Evolutionary conservation across 2,329 filamentous ascomycete species (phyloP).

Genomic region (Ascochyta lentis): DNA sequence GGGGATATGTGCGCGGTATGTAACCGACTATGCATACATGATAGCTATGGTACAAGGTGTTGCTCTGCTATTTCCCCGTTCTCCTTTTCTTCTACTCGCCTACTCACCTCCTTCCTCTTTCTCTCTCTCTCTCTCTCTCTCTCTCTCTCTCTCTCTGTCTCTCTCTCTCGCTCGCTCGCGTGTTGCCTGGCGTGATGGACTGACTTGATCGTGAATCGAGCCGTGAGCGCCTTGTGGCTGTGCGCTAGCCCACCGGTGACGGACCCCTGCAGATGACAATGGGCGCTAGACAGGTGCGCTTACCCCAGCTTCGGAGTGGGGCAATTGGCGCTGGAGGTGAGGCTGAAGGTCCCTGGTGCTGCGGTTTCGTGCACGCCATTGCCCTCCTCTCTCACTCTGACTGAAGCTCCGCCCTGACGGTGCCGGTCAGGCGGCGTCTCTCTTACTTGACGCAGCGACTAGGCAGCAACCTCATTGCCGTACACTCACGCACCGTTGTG

Average conservation of each 20-base stretch:
- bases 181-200: background rate
- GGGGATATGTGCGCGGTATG: background rate
- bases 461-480: background rate
- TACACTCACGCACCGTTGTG: too few relatives aligned
- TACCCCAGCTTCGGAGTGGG: slow-evolving; percentile 14
- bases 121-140: too few relatives aligned
- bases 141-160: too few relatives aligned
- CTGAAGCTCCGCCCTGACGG: background rate
- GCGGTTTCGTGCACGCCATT: background rate
- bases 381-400: background rate
- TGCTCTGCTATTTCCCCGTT: background rate
- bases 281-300: slow-evolving; percentile 4
- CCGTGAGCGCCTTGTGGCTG: too few relatives aligned
- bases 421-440: background rate
- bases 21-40: background rate
- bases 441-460: background rate
- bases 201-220: background rate
- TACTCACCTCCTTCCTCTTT: too few relatives aligned
- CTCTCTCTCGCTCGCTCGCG: too few relatives aligned
- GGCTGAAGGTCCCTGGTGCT: slow-evolving; percentile 2
- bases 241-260: background rate
- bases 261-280: slow-evolving; percentile 1
- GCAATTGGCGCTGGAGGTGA: slow-evolving; percentile 3
- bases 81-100: too few relatives aligned
- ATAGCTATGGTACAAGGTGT: background rate